Conservation (phyloP, 179 eudicot species). For the Pouteria campechiana region DNA sequence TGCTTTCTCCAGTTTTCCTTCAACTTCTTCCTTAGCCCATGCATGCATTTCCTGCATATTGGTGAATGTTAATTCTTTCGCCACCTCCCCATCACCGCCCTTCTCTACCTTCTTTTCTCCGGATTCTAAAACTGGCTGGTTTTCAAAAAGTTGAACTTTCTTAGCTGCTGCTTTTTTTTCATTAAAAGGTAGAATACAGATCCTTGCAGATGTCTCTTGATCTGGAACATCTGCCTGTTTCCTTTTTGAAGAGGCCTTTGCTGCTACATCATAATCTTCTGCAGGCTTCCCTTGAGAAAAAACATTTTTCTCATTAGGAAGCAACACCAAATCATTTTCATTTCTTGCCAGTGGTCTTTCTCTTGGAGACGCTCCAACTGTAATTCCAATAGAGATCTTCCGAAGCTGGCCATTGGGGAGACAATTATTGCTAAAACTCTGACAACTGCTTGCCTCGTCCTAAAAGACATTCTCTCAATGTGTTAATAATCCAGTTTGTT, state of each 20-base stretch:
- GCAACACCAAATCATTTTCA: slow-evolving; percentile 7
- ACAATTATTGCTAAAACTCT: slow-evolving; percentile 44
- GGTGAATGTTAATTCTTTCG: slow-evolving; percentile 14
- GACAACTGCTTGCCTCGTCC: slow-evolving; percentile 32
- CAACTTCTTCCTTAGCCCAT: slow-evolving; percentile 17
- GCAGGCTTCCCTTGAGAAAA: slow-evolving; percentile 8
- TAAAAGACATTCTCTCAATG: slow-evolving; percentile 10
- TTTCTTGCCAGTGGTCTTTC: slow-evolving; percentile 7
- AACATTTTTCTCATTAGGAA: slow-evolving; percentile 13
- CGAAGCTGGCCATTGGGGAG: slow-evolving; percentile 50
- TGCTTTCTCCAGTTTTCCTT: slow-evolving; percentile 19
- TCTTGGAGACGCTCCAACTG: slow-evolving; percentile 25
- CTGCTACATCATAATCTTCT: slow-evolving; percentile 10
- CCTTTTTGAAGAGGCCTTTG: slow-evolving; percentile 6
- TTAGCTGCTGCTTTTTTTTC: slow-evolving; percentile 5
- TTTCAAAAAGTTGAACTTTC: slow-evolving; percentile 9
- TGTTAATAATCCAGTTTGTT: neutral
- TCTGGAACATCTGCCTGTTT: slow-evolving; percentile 13
- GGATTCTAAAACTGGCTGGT: slow-evolving; percentile 13
- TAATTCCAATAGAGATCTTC: slow-evolving; percentile 80
- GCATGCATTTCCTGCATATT: slow-evolving; percentile 16
- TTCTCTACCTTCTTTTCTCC: slow-evolving; percentile 18
- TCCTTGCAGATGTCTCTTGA: slow-evolving; percentile 33
- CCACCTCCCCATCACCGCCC: slow-evolving; percentile 10
- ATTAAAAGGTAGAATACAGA: slow-evolving; percentile 17